These are phyloP conservation scores for Ogataea dorogensis DNA, from an alignment of 805 yeast genomes.

Conservation along the genomic window DNA sequence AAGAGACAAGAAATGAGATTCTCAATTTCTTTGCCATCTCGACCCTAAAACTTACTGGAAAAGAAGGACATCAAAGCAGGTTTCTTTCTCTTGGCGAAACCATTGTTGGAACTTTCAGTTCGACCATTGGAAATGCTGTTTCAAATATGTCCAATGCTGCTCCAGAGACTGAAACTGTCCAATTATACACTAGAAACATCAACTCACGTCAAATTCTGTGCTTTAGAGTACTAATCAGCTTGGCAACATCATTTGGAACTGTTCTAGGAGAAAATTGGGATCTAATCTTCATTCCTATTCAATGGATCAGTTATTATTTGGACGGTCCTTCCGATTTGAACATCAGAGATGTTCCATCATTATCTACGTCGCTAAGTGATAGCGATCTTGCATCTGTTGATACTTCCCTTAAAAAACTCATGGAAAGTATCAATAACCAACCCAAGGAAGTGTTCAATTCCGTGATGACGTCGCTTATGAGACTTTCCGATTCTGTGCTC, in stretches of 20 bases:
- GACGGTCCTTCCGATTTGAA: conserved; percentile 54
- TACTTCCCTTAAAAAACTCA: conserved; percentile 54
- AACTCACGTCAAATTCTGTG: conserved; percentile 71
- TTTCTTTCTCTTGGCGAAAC: conserved; percentile 48
- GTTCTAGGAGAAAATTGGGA: conserved; percentile 68
- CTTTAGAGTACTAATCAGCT: conserved; percentile 71
- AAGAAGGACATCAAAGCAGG: conserved; percentile 33
- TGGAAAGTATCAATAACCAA: conserved; percentile 60
- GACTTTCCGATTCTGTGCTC: conserved; percentile 37
- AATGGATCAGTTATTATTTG: conserved; percentile 74
- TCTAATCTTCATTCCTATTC: conserved; percentile 58
- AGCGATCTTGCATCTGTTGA: conserved; percentile 54
- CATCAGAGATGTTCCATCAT: conserved; percentile 42
- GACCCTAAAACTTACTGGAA: conserved; percentile 41
- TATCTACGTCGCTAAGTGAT: conserved; percentile 40
- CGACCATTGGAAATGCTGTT: conserved; percentile 39
- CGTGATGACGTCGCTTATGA: conserved; percentile 47
- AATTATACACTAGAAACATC: conserved; percentile 42
- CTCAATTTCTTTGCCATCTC: conserved; percentile 45
- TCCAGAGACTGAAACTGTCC: conserved; percentile 6
- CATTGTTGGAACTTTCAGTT: conserved; percentile 50
- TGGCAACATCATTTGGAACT: conserved; percentile 82
- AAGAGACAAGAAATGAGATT: conserved; percentile 56
- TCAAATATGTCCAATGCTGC: conserved; percentile 26
- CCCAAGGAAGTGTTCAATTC: conserved; percentile 48